A percentile compares a stretch with the other conserved stretches of the same genome.
These are phyloP conservation scores for Auricularia cornea DNA, from an alignment of 768 basidiomycete species.

Conservation along the genomic window DNA sequence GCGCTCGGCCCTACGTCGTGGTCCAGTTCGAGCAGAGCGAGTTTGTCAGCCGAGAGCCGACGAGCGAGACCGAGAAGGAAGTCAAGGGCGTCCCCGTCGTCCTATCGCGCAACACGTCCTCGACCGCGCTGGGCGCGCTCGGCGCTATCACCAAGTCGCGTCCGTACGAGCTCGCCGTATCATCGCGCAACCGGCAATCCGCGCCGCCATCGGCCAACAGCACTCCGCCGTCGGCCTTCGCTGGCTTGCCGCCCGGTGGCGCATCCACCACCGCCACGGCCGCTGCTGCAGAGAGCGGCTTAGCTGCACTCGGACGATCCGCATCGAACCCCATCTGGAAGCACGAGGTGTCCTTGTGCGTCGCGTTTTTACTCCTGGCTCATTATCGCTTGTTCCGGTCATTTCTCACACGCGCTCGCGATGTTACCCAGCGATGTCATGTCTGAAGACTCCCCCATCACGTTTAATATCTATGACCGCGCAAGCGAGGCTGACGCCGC, in stretches of 20 bases:
- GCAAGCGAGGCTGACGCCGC: conserved; percentile 70
- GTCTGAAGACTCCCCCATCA: conserved; percentile 72
- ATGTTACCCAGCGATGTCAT: conserved; percentile 74
- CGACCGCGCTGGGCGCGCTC: conserved; percentile 57
- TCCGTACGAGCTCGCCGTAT: conserved; percentile 36
- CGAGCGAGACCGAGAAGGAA: conserved; percentile 77
- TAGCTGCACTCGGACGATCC: conserved; percentile 31
- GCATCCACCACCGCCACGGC: conserved; percentile 14
- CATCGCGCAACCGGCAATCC: conserved; percentile 18
- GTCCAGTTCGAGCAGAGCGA: conserved; percentile 99
- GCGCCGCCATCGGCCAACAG: conserved; percentile 11
- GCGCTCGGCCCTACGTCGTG: conserved; percentile 83
- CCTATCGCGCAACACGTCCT: conserved; percentile 49
- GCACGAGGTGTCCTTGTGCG: conserved; percentile 97
- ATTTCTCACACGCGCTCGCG: conserved; percentile 10
- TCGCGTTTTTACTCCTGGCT: conserved; percentile 14
- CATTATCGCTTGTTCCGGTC: conserved; percentile 7
- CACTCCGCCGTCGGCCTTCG: conserved; percentile 12
- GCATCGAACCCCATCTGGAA: conserved; percentile 97
- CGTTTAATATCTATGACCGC: conserved; percentile 85
- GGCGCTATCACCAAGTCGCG: conserved; percentile 45
- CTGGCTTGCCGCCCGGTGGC: conserved; percentile 1
- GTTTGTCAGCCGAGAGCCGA: conserved; percentile 88
- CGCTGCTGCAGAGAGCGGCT: conserved; percentile 38
- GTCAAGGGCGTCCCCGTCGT: conserved; percentile 69